A percentile compares a stretch with the other conserved stretches of the same genome.
phyloP scores from a whole-genome alignment of 2,329 filamentous ascomycete species.

The Aspergillus japonicus region DNA sequence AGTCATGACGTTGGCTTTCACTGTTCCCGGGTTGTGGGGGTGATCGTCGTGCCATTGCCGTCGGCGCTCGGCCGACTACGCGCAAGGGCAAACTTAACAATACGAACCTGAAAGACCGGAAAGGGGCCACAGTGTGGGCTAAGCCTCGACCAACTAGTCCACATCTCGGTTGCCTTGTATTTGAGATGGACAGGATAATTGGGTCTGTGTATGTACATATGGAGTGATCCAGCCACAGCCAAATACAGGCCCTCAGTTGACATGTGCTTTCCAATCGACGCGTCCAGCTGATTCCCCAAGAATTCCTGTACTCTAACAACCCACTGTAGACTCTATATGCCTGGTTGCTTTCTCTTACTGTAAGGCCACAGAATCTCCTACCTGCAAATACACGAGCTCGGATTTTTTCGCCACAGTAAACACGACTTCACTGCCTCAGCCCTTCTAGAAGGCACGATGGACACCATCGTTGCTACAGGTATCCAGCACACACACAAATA shows the following conservation, averaged over 20 bases:
- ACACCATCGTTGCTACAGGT: too few relatives aligned
- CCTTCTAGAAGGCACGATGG: too few relatives aligned
- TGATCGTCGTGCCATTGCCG: neutral
- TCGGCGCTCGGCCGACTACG: neutral
- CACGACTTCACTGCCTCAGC: too few relatives aligned
- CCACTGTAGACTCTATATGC: too few relatives aligned
- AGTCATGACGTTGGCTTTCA: neutral
- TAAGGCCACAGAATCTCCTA: too few relatives aligned
- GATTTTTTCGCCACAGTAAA: too few relatives aligned
- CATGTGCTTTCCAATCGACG: neutral
- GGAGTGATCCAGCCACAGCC: neutral
- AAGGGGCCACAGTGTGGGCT: neutral
- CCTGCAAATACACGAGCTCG: too few relatives aligned
- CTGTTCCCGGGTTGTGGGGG: neutral
- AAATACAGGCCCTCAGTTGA: neutral
- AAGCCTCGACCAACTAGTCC: neutral
- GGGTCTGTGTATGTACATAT: neutral
- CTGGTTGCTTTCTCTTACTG: too few relatives aligned
- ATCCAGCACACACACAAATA: too few relatives aligned
- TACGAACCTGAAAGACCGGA: neutral
- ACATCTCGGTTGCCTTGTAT: neutral
- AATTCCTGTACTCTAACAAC: too few relatives aligned
- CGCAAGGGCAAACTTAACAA: neutral
- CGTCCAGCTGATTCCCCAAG: too few relatives aligned
- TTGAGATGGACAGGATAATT: neutral